A percentile compares a stretch with the other conserved stretches of the same genome.
Conservation (phyloP, 495 filamentous ascomycete species). For the Entonaema liquescens region DNA sequence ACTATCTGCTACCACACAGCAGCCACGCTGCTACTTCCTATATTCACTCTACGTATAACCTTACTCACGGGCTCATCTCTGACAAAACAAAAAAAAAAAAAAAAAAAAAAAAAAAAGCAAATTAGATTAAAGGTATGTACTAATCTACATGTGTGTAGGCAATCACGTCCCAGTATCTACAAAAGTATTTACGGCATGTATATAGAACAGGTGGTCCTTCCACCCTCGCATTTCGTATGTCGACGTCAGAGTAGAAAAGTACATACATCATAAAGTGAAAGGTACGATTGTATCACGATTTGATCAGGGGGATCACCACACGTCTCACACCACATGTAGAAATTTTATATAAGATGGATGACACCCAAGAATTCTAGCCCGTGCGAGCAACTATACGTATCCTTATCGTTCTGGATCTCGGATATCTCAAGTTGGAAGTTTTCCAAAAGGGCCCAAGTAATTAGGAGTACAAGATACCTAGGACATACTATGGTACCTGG, state of each 20-base stretch:
- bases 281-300: slow-evolving; percentile 12
- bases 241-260: not conserved
- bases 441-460: not conserved
- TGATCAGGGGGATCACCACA: slow-evolving; percentile 25
- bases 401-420: not conserved
- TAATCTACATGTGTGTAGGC: not conserved
- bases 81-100: too few relatives aligned
- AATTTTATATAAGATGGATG: not conserved
- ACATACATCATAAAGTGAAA: not conserved
- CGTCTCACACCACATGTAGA: slow-evolving; percentile 25
- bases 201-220: not conserved
- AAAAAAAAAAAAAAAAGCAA: too few relatives aligned
- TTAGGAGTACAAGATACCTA: not conserved
- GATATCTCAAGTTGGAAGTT: not conserved
- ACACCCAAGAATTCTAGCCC: not conserved
- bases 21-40: too few relatives aligned
- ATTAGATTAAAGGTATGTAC: too few relatives aligned
- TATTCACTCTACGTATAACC: too few relatives aligned
- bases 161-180: slow-evolving; percentile 12
- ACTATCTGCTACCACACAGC: too few relatives aligned
- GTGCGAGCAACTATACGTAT: not conserved
- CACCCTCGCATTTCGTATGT: not conserved
- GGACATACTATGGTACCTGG: not conserved
- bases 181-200: slow-evolving; percentile 2
- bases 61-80: too few relatives aligned